A percentile compares a stretch with the other conserved stretches of the same genome.
phyloP scores from a whole-genome alignment of 805 yeast genomes.

The Spencermartinsiella europaea region DNA sequence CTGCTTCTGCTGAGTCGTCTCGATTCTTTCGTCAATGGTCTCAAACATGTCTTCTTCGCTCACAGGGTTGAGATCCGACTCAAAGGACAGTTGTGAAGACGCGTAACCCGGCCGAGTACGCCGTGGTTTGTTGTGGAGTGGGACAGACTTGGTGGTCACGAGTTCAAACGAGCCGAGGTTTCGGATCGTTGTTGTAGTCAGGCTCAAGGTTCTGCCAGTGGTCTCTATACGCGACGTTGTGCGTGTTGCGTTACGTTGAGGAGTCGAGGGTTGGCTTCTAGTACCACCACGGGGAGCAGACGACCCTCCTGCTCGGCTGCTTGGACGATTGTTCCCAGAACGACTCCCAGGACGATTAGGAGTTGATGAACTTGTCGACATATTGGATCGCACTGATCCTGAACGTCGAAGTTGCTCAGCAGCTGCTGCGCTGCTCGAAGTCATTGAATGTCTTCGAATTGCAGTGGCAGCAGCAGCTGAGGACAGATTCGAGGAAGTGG shows the following conservation, averaged over 20 bases:
- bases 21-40: not conserved
- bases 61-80: conserved; percentile 25
- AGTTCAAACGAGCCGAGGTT: conserved; percentile 34
- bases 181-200: conserved; percentile 34
- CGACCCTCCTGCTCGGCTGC: conserved; percentile 1
- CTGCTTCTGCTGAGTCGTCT: not conserved
- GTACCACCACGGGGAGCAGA: not conserved
- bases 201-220: conserved; percentile 33
- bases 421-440: conserved; percentile 9
- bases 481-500: conserved; percentile 20
- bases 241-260: conserved; percentile 13
- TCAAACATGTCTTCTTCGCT: conserved; percentile 18
- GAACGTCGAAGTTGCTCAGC: not conserved
- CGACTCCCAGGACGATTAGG: conserved; percentile 2
- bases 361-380: not conserved
- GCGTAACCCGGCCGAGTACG: conserved; percentile 17
- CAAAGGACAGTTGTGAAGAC: conserved; percentile 22
- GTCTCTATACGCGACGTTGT: conserved; percentile 26
- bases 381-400: not conserved
- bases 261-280: conserved; percentile 6
- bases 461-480: conserved; percentile 36
- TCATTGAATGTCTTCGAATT: conserved; percentile 27
- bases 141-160: conserved; percentile 27
- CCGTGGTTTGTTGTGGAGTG: conserved; percentile 6
- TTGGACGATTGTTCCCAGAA: no score